Evolutionary conservation across 257 asterid genomes (phyloP), one percentile per base, ranked within the genome.

Genomic region (Gentiana macrophylla): DNA sequence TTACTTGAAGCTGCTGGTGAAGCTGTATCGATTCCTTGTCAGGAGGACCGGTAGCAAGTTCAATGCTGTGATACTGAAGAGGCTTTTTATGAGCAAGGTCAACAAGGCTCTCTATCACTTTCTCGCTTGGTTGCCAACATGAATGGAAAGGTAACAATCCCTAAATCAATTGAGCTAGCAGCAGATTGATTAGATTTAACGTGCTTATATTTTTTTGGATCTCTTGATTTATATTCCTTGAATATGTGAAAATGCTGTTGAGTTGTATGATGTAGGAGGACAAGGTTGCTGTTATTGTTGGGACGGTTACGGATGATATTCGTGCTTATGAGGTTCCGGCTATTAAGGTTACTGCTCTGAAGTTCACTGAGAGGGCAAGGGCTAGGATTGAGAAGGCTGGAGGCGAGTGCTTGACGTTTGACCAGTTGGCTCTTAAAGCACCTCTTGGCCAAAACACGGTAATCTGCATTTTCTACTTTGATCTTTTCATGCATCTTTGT

Each of bases 391-490:
- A 84, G 86, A 90, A 86, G 78, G 94, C 94, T 0, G 95, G 98
- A 24, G 98, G 96, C 2, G 96, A 90, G 72, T 90, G 98, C 34
- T 52, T 90, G 70, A 86, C 98, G 0, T 90, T 90, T 33, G 98
- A 90, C 57, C 95, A 90, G 86, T 84, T 90, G 6, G 98, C 98
- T 60, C 95, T 90, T 10, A 80, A 79, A 56, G 96, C 96, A 12
- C 98, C 98, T 1, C 96, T 90, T 52, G 96, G 98, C 7, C 96
- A 89, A 77, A 89, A 89, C 75, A 89, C 96, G 67, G 97, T 90
- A 72, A 13, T 41, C 9, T 41, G 46, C 46, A 41, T 4, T 4
- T 41, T 41, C 9, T 41, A 41, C 9, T 41, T 41, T 41, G 9
- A 41, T 41, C 46, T 10, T 41, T 2, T 41, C 6, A 10, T 41